Conservation (phyloP, 2,329 filamentous ascomycete genomes). For the Aspergillus sergii region DNA sequence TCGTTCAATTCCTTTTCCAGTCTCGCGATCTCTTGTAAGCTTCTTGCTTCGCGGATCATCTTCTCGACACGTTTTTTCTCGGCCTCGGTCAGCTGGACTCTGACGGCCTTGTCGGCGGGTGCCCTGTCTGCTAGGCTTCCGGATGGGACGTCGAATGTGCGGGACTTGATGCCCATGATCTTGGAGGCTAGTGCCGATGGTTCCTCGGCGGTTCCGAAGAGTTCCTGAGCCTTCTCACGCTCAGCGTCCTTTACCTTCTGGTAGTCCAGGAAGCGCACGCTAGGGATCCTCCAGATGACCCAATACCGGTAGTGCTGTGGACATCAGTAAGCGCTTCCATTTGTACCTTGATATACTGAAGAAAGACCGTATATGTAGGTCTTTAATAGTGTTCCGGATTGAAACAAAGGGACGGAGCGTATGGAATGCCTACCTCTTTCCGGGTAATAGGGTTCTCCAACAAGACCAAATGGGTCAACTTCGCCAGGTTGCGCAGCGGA, state of each 20-base stretch:
- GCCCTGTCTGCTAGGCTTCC: slow-evolving; percentile 43
- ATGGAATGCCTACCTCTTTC: slow-evolving; percentile 73
- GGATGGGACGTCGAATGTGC: slow-evolving; percentile 63
- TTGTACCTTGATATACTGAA: background rate
- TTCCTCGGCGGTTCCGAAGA: slow-evolving; percentile 78
- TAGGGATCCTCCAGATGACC: slow-evolving; percentile 83
- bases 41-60: slow-evolving; percentile 85
- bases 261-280: slow-evolving; percentile 88
- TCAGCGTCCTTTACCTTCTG: slow-evolving; percentile 87
- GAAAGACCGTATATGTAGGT: background rate
- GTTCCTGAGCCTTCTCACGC: slow-evolving; percentile 70
- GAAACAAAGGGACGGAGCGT: background rate
- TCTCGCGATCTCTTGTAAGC: slow-evolving; percentile 83
- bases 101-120: slow-evolving; percentile 64
- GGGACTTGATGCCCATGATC: slow-evolving; percentile 85
- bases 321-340: slow-evolving; percentile 8
- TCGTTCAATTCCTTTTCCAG: slow-evolving; percentile 92
- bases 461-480: slow-evolving; percentile 78
- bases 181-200: slow-evolving; percentile 79
- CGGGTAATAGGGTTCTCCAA: slow-evolving; percentile 86
- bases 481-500: slow-evolving; percentile 67
- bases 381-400: background rate
- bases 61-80: slow-evolving; percentile 85
- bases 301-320: slow-evolving; percentile 85
- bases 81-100: slow-evolving; percentile 81